Conservation (phyloP, 768 basidiomycete species). For the Suillus ampliporus region DNA sequence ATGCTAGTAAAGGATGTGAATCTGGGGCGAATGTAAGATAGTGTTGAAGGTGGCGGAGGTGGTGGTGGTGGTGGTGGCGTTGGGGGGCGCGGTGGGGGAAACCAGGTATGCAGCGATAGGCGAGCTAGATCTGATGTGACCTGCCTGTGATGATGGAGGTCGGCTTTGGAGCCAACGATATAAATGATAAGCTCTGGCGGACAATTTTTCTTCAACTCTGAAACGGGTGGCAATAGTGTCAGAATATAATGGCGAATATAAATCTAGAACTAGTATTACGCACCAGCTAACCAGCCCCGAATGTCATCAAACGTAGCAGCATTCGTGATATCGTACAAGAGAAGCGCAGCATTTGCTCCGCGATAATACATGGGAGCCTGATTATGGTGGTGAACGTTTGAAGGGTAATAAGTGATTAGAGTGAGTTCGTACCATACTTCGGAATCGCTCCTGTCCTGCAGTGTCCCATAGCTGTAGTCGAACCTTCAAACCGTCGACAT, state of each 20-base stretch:
- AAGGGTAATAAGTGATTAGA: conserved; percentile 6
- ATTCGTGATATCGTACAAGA: conserved; percentile 96
- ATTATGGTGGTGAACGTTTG: conserved; percentile 20
- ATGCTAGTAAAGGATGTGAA: conserved; percentile 50
- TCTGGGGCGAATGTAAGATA: conserved; percentile 43
- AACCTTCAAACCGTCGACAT: conserved; percentile 84
- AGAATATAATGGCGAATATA: neutral
- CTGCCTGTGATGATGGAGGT: conserved; percentile 72
- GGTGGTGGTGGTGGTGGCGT: conserved; percentile 70
- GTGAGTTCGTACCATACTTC: conserved; percentile 72
- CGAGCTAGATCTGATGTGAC: conserved; percentile 84
- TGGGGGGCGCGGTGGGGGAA: conserved; percentile 76
- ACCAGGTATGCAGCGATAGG: conserved; percentile 86
- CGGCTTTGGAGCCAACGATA: conserved; percentile 93
- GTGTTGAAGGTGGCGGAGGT: conserved; percentile 52
- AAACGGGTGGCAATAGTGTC: conserved; percentile 20
- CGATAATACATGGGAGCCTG: conserved; percentile 98
- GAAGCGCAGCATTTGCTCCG: conserved; percentile 91
- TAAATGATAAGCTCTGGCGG: conserved; percentile 89
- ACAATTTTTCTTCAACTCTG: conserved; percentile 91
- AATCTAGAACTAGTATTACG: conserved; percentile 27
- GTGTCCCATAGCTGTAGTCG: conserved; percentile 92
- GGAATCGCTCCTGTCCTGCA: conserved; percentile 91
- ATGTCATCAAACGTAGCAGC: conserved; percentile 88
- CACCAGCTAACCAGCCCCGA: conserved; percentile 90